Base-by-base conservation (phyloP, 768 basidiomycete species). In the Boletus subparvulus region DNA sequence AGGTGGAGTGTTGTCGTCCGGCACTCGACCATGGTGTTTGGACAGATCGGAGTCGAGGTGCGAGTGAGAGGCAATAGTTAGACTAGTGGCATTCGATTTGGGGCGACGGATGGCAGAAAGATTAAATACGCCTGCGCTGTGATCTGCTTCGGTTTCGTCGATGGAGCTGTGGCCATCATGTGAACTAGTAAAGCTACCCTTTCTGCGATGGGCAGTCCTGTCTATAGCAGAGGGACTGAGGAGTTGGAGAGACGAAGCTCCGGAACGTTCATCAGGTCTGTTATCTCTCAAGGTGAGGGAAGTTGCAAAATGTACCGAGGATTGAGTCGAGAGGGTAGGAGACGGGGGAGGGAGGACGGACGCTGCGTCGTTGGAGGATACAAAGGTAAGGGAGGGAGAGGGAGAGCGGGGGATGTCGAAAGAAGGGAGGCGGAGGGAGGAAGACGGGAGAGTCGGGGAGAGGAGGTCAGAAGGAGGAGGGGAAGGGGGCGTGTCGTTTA, bases 291-390 rank as follows among this genome's bases (percentile, higher is more conserved):
- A 67, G 4, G 79, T 78, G 4, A 83, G 73, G 8, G 84, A 75
- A 4, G 82, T 80, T 1, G 69, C 71, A 56, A 87, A 90, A 35
- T 84, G 81, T 0, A 82, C 78, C 0, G 83, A 83, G 3, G 87
- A 88, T 16, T 77, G 79, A 3, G 78, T 81, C 0, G 91, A 90
- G 11, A 90, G 77, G 0, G 90, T 91, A 1, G 90, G 91, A 0
- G 90, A 92, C 0, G 90, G 89, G 0, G 90, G 90, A 1, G 72
- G 69, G 10, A 58, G 55, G 9, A 70, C 65, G 1, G 71, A 79
- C 24, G 74, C 73, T 37, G 73, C 76, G 44, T 80, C 80, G n/a
- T 79, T 75, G 0, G 74, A 77, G 8, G 75, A 74, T 2, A 77
- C 69, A 4, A 60, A 62, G 0, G 69, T 69, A 0, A 71, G 63